phyloP scores from a whole-genome alignment of 352 stramenopile genomes.

The Pilasporangium apinafurcum region DNA sequence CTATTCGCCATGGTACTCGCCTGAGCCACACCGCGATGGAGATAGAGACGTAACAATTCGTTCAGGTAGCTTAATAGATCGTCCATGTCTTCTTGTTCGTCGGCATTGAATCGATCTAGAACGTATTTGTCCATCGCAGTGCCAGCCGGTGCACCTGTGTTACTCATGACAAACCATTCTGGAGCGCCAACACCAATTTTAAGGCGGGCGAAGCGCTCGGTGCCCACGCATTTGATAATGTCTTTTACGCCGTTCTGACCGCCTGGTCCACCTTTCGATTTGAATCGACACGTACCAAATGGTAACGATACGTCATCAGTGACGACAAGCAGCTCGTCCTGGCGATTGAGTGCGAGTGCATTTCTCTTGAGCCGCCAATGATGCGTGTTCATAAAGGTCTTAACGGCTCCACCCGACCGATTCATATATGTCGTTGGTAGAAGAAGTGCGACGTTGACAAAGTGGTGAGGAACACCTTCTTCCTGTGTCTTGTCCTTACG shows the following conservation, averaged over 20 bases:
- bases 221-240: slow-evolving; percentile 80
- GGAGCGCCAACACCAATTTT: slow-evolving; percentile 76
- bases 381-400: slow-evolving; percentile 75
- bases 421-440: slow-evolving; percentile 85
- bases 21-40: slow-evolving; percentile 72
- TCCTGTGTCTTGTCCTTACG: slow-evolving; percentile 68
- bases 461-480: slow-evolving; percentile 64
- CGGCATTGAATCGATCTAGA: slow-evolving; percentile 61
- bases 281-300: slow-evolving; percentile 80
- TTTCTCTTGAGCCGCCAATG: slow-evolving; percentile 85
- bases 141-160: slow-evolving; percentile 59
- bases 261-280: slow-evolving; percentile 63
- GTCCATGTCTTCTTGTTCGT: slow-evolving; percentile 71
- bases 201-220: slow-evolving; percentile 77
- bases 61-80: slow-evolving; percentile 60
- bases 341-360: slow-evolving; percentile 61
- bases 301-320: slow-evolving; percentile 77
- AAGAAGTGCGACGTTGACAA: slow-evolving; percentile 73
- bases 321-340: slow-evolving; percentile 81
- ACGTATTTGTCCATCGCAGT: slow-evolving; percentile 84
- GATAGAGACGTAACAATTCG: slow-evolving; percentile 72
- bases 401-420: slow-evolving; percentile 66
- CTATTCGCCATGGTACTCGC: slow-evolving; percentile 72
- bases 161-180: slow-evolving; percentile 68
- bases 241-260: slow-evolving; percentile 81